These are phyloP conservation scores for Sistotremastrum suecicum DNA, from an alignment of 768 basidiomycete species.

Conservation along the genomic window DNA sequence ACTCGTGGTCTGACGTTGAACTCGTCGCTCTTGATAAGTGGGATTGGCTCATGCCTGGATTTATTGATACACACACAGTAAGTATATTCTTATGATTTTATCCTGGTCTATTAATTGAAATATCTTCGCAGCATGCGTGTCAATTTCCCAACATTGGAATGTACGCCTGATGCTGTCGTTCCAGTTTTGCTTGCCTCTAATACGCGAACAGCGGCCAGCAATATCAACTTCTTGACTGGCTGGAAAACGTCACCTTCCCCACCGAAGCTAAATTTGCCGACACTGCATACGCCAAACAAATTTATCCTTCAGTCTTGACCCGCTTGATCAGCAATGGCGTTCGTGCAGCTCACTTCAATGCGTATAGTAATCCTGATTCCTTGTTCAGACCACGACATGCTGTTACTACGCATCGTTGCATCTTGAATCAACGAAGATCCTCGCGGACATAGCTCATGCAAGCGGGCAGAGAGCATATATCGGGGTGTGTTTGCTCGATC, in stretches of 20 bases:
- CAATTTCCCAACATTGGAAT: slow-evolving; percentile 32
- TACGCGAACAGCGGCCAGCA: slow-evolving; percentile 50
- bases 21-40: slow-evolving; percentile 26
- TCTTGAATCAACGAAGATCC: slow-evolving; percentile 60
- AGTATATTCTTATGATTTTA: slow-evolving; percentile 13
- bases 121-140: slow-evolving; percentile 16
- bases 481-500: slow-evolving; percentile 38
- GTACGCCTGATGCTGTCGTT: slow-evolving; percentile 8
- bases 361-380: not conserved
- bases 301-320: slow-evolving; percentile 61
- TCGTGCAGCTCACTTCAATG: slow-evolving; percentile 17
- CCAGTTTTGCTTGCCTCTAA: not conserved
- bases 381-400: slow-evolving; percentile 75
- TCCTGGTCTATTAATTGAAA: not conserved
- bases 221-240: slow-evolving; percentile 83
- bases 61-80: slow-evolving; percentile 88
- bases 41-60: slow-evolving; percentile 72
- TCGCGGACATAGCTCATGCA: slow-evolving; percentile 62
- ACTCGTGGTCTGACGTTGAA: slow-evolving; percentile 29
- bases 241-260: slow-evolving; percentile 74
- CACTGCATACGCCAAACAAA: slow-evolving; percentile 46
- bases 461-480: slow-evolving; percentile 74
- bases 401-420: slow-evolving; percentile 86
- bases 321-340: slow-evolving; percentile 66
- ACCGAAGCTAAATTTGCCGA: slow-evolving; percentile 68